A percentile compares a stretch with the other conserved stretches of the same genome.
phyloP scores from a whole-genome alignment of 2,329 filamentous ascomycete genomes.

The Claviceps sorghi region DNA sequence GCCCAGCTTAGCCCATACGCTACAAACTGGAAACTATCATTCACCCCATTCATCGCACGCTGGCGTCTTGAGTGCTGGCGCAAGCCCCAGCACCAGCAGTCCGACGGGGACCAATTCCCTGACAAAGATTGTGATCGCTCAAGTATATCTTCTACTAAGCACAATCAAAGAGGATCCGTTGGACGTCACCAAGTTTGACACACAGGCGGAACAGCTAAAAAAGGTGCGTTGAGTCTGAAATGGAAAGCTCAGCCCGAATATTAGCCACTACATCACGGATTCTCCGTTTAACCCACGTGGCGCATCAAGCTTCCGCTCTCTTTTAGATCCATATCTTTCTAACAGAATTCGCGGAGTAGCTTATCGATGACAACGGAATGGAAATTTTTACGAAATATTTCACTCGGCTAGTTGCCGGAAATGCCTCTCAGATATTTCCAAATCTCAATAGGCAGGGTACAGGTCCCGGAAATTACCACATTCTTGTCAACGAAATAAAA shows the following conservation, averaged over 20 bases:
- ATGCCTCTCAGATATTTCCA: constrained; percentile 83
- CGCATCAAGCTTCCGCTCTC: not conserved
- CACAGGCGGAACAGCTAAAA: constrained; percentile 78
- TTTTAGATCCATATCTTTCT: constrained; percentile 6
- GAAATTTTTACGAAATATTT: constrained; percentile 97
- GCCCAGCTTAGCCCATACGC: constrained; percentile 43
- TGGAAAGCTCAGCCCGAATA: not conserved
- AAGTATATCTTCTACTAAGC: constrained; percentile 87
- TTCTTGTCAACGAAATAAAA: constrained; percentile 70
- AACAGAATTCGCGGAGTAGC: constrained; percentile 32
- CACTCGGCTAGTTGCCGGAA: constrained; percentile 77
- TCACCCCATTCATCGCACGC: constrained; percentile 43
- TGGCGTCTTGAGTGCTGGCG: constrained; percentile 43
- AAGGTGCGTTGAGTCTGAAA: constrained; percentile 47
- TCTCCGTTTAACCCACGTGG: not conserved
- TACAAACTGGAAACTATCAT: constrained; percentile 41
- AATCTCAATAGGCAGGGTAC: constrained; percentile 57
- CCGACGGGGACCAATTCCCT: constrained; percentile 52
- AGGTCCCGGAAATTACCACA: constrained; percentile 67
- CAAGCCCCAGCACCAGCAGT: constrained; percentile 47
- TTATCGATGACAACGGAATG: constrained; percentile 97
- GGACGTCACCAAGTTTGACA: constrained; percentile 79
- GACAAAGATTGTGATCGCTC: constrained; percentile 86
- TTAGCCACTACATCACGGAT: not conserved
- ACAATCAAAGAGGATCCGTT: constrained; percentile 81